These are phyloP conservation scores for Penicillium simplicissimum DNA, from an alignment of 495 filamentous ascomycete genomes.

Conservation along the genomic window DNA sequence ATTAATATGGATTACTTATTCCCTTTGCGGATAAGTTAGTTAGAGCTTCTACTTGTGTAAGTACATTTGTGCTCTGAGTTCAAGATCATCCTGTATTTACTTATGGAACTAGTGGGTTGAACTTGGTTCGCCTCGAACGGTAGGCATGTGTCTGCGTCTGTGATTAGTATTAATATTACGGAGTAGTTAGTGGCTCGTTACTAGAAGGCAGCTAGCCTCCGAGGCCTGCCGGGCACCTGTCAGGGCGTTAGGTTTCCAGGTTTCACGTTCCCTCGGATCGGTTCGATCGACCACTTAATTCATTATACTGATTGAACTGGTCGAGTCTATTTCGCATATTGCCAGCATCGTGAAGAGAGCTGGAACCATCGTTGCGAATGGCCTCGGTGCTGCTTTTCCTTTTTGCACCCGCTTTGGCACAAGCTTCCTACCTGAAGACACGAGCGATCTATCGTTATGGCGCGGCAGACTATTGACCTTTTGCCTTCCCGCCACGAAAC, in stretches of 20 bases:
- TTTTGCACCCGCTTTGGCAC: background rate
- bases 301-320: background rate
- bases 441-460: background rate
- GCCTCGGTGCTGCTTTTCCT: no score
- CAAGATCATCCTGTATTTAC: background rate
- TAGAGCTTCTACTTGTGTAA: no score
- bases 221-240: background rate
- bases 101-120: background rate
- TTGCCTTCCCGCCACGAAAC: background rate
- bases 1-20: background rate
- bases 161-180: no score
- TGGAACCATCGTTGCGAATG: no score
- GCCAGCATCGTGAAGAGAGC: background rate
- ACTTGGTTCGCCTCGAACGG: background rate
- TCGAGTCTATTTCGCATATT: background rate
- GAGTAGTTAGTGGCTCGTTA: no score
- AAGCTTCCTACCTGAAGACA: background rate
- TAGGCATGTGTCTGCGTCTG: background rate
- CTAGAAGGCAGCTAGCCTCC: background rate
- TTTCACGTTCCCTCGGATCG: background rate
- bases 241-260: background rate
- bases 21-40: no score
- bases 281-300: background rate
- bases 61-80: no score
- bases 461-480: conserved; percentile 2